Evolutionary conservation across 2,329 filamentous ascomycete genomes (phyloP).

Genomic region (Rhynchosporium graminicola): DNA sequence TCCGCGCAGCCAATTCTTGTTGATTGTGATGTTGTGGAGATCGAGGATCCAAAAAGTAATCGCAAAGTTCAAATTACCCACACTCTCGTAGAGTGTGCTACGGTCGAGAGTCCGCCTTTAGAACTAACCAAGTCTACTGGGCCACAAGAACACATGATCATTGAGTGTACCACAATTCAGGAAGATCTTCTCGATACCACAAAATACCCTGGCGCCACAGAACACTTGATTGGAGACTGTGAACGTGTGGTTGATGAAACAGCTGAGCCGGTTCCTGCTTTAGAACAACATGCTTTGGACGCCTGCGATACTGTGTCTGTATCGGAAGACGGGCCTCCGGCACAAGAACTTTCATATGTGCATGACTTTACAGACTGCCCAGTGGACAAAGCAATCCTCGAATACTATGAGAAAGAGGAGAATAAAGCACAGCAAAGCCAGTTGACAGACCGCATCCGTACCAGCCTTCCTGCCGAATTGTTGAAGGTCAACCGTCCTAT

Average conservation of each 20-base stretch:
- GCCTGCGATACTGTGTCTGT: constrained; percentile 9
- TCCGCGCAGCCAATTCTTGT: constrained; percentile 7
- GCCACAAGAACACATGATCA: constrained; percentile 6
- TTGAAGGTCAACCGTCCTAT: constrained; percentile 3
- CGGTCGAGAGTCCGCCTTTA: not conserved
- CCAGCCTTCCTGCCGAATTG: constrained; percentile 8
- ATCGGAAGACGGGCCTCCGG: not conserved
- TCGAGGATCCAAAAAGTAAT: not conserved
- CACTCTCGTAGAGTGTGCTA: not conserved
- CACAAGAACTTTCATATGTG: constrained; percentile 32
- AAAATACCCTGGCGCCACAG: not conserved
- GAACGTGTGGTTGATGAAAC: constrained; percentile 8
- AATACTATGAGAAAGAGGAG: constrained; percentile 33
- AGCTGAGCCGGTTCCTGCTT: not conserved
- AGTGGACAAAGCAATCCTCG: constrained; percentile 31
- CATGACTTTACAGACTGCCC: constrained; percentile 36
- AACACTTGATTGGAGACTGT: constrained; percentile 12
- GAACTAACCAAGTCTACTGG: not conserved
- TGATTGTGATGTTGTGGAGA: not conserved
- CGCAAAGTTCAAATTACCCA: not conserved
- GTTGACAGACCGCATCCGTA: constrained; percentile 4
- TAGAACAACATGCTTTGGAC: constrained; percentile 7
- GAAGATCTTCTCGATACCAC: not conserved
- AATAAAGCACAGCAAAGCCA: constrained; percentile 18
- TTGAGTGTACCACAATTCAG: constrained; percentile 6